Percentiles rank a stretch among this genome's conserved stretches.
Evolutionary conservation across 192 early-diverging fungal species (phyloP).

Genomic region (Lobulomyces angularis): DNA sequence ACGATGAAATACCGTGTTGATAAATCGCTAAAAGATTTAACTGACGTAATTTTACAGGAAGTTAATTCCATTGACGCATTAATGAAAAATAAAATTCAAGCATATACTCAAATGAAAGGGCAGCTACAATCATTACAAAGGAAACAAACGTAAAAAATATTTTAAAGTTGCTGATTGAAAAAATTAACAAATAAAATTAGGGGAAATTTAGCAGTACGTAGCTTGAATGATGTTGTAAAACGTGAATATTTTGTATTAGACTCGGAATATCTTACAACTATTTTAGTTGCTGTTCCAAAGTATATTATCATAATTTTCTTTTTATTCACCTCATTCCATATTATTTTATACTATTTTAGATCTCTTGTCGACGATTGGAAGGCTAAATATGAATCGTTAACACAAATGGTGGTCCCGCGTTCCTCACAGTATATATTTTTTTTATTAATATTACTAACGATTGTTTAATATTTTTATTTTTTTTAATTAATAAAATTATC

Average conservation of each 20-base stretch:
- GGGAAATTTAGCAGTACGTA: constrained; percentile 76
- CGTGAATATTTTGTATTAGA: constrained; percentile 81
- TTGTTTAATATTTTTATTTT: neutral
- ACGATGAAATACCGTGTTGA: constrained; percentile 93
- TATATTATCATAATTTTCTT: constrained; percentile 15
- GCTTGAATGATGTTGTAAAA: constrained; percentile 78
- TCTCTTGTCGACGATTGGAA: constrained; percentile 69
- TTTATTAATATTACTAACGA: neutral
- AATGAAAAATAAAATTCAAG: constrained; percentile 82
- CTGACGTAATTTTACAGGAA: constrained; percentile 67
- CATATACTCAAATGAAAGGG: constrained; percentile 73
- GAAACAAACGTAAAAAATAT: constrained; percentile 57
- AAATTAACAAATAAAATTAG: constrained; percentile 9
- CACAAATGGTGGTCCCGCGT: constrained; percentile 92
- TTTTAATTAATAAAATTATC: neutral
- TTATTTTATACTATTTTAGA: constrained; percentile 15
- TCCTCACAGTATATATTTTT: constrained; percentile 58
- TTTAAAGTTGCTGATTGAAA: constrained; percentile 6
- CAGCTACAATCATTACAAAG: constrained; percentile 69
- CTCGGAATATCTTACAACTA: constrained; percentile 87
- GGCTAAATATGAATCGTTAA: constrained; percentile 75
- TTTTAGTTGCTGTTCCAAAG: constrained; percentile 91
- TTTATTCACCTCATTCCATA: constrained; percentile 3
- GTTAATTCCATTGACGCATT: constrained; percentile 73
- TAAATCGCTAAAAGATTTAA: constrained; percentile 76